Evolutionary conservation across 2,329 filamentous ascomycete genomes (phyloP).

Genomic region (Talaromyces sp.): DNA sequence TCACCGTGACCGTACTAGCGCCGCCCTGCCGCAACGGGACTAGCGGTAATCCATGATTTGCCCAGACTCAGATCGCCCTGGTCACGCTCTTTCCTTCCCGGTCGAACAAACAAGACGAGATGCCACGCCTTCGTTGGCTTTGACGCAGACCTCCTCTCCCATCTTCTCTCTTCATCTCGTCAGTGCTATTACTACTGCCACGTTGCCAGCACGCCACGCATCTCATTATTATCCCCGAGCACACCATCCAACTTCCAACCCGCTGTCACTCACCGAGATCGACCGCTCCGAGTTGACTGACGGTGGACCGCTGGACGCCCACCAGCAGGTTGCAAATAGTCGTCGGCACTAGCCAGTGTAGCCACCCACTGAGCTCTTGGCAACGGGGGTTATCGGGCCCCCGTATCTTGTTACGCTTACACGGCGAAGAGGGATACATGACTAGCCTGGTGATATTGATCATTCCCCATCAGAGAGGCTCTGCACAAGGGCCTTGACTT

Average conservation of each 20-base stretch:
- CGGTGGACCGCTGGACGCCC: not conserved
- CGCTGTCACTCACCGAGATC: not conserved
- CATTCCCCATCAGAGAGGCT: not conserved
- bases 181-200: no score
- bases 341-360: not conserved
- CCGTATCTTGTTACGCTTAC: not conserved
- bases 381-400: not conserved
- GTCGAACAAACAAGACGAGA: not conserved
- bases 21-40: not conserved
- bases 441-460: not conserved
- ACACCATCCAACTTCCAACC: not conserved
- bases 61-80: not conserved
- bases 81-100: not conserved
- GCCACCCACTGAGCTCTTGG: not conserved
- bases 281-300: not conserved
- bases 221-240: not conserved
- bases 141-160: not conserved
- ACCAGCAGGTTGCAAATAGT: not conserved
- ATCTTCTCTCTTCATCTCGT: no score
- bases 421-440: not conserved
- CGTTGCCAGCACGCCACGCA: not conserved
- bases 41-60: not conserved
- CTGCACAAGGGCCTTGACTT: not conserved
- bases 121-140: not conserved
- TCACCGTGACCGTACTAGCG: not conserved